Evolutionary conservation across 495 filamentous ascomycete genomes (phyloP).

Genomic region (Thozetella sp.): DNA sequence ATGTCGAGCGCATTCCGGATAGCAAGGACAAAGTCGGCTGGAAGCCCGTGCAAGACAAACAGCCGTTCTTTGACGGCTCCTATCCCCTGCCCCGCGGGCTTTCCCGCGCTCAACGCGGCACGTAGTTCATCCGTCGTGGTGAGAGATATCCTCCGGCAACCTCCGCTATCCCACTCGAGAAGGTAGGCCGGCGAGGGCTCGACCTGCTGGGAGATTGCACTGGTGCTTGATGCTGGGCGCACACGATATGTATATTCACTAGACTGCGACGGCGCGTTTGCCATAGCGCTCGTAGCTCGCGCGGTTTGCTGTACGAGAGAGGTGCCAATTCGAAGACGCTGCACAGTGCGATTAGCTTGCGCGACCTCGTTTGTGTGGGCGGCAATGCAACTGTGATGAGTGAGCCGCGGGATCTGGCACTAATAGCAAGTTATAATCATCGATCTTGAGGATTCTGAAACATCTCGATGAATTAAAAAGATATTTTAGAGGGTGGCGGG

Average conservation of each 20-base stretch:
- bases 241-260: background rate
- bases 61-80: conserved; percentile 5
- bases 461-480: too few species aligned
- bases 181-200: conserved; percentile 5
- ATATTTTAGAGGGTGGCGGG: too few species aligned
- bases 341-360: too few species aligned
- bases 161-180: conserved; percentile 2
- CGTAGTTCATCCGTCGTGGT: conserved; percentile 14
- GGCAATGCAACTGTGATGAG: too few species aligned
- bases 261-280: background rate
- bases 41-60: conserved; percentile 28
- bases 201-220: background rate
- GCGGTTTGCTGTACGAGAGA: too few species aligned
- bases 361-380: too few species aligned
- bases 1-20: conserved; percentile 17
- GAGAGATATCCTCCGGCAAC: background rate
- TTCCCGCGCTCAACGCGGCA: background rate
- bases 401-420: too few species aligned
- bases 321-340: too few species aligned
- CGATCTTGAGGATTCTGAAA: too few species aligned
- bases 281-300: background rate
- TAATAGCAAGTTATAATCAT: too few species aligned
- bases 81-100: background rate
- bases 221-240: background rate
- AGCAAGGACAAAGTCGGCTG: conserved; percentile 15